These are phyloP conservation scores for Raphanus raphanistrum DNA, from an alignment of 345 rosid genomes.

Conservation along the genomic window DNA sequence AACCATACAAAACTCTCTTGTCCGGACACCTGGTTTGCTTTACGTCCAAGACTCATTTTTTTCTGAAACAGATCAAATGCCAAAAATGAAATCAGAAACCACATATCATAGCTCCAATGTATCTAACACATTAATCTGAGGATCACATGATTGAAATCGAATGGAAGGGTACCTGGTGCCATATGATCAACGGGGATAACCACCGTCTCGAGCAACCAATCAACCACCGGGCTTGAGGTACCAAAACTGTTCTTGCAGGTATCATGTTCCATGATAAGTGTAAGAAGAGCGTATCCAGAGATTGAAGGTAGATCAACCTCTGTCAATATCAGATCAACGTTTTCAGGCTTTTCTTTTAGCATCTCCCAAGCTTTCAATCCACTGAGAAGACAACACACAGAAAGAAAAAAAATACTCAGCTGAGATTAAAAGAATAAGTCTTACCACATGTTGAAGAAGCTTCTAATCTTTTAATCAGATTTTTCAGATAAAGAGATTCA, in stretches of 20 bases:
- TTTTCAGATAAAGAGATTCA: not conserved
- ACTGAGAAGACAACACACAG: constrained; percentile 45
- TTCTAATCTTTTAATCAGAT: not conserved
- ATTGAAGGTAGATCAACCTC: constrained; percentile 91
- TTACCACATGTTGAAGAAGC: not conserved
- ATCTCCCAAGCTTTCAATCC: constrained; percentile 98
- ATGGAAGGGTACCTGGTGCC: no score
- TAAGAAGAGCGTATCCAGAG: constrained; percentile 86
- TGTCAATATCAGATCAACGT: constrained; percentile 76
- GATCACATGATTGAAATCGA: no score
- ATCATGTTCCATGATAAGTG: constrained; percentile 87
- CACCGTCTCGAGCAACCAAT: no score
- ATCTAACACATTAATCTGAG: no score
- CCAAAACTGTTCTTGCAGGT: constrained; percentile 82
- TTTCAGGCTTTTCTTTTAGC: constrained; percentile 62
- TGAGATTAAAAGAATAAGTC: not conserved
- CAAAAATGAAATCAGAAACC: no score
- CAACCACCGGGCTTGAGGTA: no score
- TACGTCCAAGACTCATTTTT: no score
- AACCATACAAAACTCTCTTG: no score
- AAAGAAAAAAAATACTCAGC: not conserved
- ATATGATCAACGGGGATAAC: no score
- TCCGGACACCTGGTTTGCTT: no score
- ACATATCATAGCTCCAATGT: no score
- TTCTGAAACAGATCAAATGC: no score